Base-by-base conservation (phyloP, 2,329 filamentous ascomycete genomes). In the Niveomyces coronatus region DNA sequence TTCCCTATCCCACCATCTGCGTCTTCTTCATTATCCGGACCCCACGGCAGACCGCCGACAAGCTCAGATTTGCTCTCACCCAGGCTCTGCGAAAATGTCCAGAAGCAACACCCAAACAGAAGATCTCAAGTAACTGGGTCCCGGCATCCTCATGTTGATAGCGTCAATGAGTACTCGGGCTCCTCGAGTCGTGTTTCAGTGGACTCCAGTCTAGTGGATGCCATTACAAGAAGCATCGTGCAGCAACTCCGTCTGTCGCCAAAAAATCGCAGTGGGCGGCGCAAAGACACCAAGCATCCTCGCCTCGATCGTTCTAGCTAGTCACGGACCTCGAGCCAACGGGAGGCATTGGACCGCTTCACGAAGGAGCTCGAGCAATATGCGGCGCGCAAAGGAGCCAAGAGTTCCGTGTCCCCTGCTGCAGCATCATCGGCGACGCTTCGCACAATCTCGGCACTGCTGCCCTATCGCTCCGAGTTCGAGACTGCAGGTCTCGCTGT, bases 381-480 rank as follows among this genome's bases (percentile, higher is more conserved):
- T 39, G 50, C 52, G 18, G 46, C 66, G 31, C 20, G 16, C 6
- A 17, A 18, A 15, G 19, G 27, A 14, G 27, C 26, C 9, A 14
- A 11, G 4, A 22, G 28, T 13, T 27, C 38, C 5, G 36, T 19
- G n/a, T n/a, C n/a, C n/a, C n/a, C n/a, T n/a, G n/a, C n/a, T 31
- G 22, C 46, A 61, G 2, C 58, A 10, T 67, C 66, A 3, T 58
- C 53, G n/a, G 47, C 52, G 34, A 74, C 64, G 29, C 54, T 66
- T 31, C 62, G 65, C 42, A 76, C 74, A 2, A 60, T 77, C 14
- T 61, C 65, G 18, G 69, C 67, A 20, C 54, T 77, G 3, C 49
- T 74, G 18, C 72, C 72, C 3, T 77, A 68, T 47, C 65, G 62
- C 32, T 56, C 64, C 4, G 64, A 77, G 43, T 75, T 78, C 44